Evolutionary conservation across 495 filamentous ascomycete genomes (phyloP).

Genomic region (Trichoderma reesei): DNA sequence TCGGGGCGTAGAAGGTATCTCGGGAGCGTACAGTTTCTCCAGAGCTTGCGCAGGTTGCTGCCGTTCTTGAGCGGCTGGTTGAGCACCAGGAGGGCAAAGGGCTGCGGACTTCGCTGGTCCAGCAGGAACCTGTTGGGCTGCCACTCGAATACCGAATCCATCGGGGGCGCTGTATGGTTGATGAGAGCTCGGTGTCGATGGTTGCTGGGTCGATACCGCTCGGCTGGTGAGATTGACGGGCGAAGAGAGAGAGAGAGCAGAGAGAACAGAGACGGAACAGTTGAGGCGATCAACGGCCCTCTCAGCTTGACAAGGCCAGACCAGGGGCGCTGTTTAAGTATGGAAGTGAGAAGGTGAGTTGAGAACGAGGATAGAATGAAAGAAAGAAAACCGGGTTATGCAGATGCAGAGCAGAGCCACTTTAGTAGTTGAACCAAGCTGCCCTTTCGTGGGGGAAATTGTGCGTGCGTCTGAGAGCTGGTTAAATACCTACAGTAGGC

Average conservation of each 20-base stretch:
- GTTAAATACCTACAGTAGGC: no score
- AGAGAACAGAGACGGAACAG: no score
- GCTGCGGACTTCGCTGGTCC: conserved; percentile 11
- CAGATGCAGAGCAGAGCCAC: background rate
- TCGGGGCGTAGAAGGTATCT: background rate
- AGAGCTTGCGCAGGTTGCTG: conserved; percentile 38
- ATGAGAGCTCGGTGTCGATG: no score
- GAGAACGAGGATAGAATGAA: background rate
- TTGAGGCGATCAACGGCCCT: no score
- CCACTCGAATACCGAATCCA: conserved; percentile 36
- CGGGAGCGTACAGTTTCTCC: conserved; percentile 43
- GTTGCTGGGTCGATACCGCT: background rate
- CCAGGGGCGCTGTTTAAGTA: background rate
- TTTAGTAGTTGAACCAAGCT: background rate
- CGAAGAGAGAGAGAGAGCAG: no score
- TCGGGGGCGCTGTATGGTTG: background rate
- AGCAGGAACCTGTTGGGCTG: conserved; percentile 37
- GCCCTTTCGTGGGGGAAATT: background rate
- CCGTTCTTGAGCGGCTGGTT: conserved; percentile 60
- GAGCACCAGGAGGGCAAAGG: conserved; percentile 55
- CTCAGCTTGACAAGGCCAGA: no score
- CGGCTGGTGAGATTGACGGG: background rate
- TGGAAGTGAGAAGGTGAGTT: background rate
- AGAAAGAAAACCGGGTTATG: background rate
- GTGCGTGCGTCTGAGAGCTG: no score